Base-by-base conservation (phyloP, 2,329 filamentous ascomycete genomes). In the Sarocladium brachiariae region DNA sequence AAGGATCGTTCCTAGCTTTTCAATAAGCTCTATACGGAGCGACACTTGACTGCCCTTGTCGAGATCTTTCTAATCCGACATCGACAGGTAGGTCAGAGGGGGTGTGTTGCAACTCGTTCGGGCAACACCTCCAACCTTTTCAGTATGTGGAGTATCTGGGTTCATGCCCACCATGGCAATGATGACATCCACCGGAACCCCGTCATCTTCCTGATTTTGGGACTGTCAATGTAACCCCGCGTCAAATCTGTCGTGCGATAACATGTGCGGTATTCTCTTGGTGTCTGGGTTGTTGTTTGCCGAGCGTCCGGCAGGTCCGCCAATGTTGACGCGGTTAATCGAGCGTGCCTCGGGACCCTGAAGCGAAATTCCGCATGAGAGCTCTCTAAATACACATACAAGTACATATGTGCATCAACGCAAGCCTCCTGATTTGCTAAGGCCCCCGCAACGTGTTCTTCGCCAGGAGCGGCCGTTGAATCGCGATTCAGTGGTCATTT, bases 141-240 rank as follows among this genome's bases (percentile, higher is more conserved):
- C 25, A 33, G 24, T 16, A 45, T 27, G 43, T 31, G 43, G 43
- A 33, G 31, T 18, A 25, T 14, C 16, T 47, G 24, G 27, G n/a
- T 31, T 31, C 16, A 25, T 47, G 43, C 39, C 39, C 39, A 43
- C 39, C 39, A 43, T 25, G 39, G 39, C 43, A 33, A 47, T 47
- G 16, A 47, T 47, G 43, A 23, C 43, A 47, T 25, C 24, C 43
- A 47, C 43, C 27, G 16, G 27, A 7, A 33, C 43, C 43, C 43
- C 43, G 43, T 47, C 43, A 47, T 47, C 43, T 31, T 25, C 43
- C 43, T 47, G 43, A n/a, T 47, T 47, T 47, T 47, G 43, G 43
- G 43, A 47, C 24, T 47, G 43, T 21, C 43, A 47, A 47, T 47
- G 43, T 47, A 47, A 47, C 43, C 43, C 43, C 43, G 43, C 43